phyloP scores from a whole-genome alignment of 352 stramenopile species.

The Hyaloperonospora brassicae region DNA sequence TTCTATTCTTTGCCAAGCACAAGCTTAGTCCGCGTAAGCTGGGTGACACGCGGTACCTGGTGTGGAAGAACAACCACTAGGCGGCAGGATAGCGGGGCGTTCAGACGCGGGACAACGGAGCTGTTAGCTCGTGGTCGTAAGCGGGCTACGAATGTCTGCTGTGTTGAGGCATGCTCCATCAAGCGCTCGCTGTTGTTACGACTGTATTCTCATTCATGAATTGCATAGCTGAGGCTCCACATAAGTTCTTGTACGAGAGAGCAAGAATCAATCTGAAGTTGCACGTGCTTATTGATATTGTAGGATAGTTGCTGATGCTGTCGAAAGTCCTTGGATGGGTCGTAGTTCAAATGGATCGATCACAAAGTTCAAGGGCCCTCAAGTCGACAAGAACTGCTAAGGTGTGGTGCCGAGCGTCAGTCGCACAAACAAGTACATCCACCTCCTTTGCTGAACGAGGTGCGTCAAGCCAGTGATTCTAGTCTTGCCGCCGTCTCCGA shows the following conservation, averaged over 20 bases:
- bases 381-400: too few species aligned
- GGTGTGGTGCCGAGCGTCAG: too few species aligned
- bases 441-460: slow-evolving; percentile 4
- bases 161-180: slow-evolving; percentile 14
- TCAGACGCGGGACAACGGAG: slow-evolving; percentile 7
- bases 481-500: slow-evolving; percentile 66
- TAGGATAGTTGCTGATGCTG: neutral
- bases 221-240: slow-evolving; percentile 16
- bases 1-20: slow-evolving; percentile 96
- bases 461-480: slow-evolving; percentile 76
- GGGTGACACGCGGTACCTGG: slow-evolving; percentile 91
- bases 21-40: slow-evolving; percentile 91
- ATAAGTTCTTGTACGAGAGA: slow-evolving; percentile 11
- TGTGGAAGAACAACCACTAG: slow-evolving; percentile 94
- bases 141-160: slow-evolving; percentile 15
- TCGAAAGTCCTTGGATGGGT: slow-evolving; percentile 3
- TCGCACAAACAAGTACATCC: slow-evolving; percentile 64
- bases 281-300: slow-evolving; percentile 10
- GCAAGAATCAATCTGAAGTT: slow-evolving; percentile 20
- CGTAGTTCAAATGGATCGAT: slow-evolving; percentile 19
- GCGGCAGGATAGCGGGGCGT: slow-evolving; percentile 16
- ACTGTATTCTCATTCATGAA: slow-evolving; percentile 27
- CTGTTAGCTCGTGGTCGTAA: slow-evolving; percentile 9
- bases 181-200: slow-evolving; percentile 12
- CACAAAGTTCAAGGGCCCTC: too few species aligned